Evolutionary conservation across 148 eudicot genomes (phyloP), one percentile per base, ranked within the genome.

Genomic region (Polygonum aviculare): DNA sequence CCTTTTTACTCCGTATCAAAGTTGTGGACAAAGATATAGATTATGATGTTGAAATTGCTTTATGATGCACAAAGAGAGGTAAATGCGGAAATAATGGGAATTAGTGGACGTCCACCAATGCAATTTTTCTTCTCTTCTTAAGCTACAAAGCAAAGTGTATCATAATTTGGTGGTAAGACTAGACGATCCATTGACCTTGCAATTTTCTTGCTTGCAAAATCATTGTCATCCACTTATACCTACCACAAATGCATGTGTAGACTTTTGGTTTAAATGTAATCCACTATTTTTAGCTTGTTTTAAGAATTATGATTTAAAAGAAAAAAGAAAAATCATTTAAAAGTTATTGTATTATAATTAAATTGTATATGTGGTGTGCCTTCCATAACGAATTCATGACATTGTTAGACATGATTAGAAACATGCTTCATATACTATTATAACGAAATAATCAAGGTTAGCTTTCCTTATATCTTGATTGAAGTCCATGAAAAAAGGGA

Each of bases 1-100:
- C 31, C 31, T 26, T 26, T 26, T 1, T 39, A 39, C 4, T 39
- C 41, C 41, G 41, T 39, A 39, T 12, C 54, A 50, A 50, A 50
- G 14, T 52, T 52, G 5, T 52, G 7, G 57, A 52, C 19, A 15
- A 2, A 51, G 1, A 44, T 44, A 16, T 55, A n/a, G 8, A 2
- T 21, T 57, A 59, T 22, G 65, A 59, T 59, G 44, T 35, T 33
- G 45, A 67, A 36, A 16, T 16, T 67, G 15, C 72, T 36, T 67
- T 5, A 38, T 67, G 72, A 15, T 6, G 16, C 72, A 60, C 18
- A 12, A 63, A 67, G 21, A 12, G 71, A 33, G 19, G 72, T n/a
- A 36, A 67, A 7, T 67, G 72, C 72, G 7, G 38, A 18, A 67
- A 67, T 67, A 67, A 67, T 67, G 72, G 41, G 44, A 14, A 67